Percentiles rank a stretch among this genome's conserved stretches.
phyloP scores from a whole-genome alignment of 306 rosid species.

The Sindora glabra region DNA sequence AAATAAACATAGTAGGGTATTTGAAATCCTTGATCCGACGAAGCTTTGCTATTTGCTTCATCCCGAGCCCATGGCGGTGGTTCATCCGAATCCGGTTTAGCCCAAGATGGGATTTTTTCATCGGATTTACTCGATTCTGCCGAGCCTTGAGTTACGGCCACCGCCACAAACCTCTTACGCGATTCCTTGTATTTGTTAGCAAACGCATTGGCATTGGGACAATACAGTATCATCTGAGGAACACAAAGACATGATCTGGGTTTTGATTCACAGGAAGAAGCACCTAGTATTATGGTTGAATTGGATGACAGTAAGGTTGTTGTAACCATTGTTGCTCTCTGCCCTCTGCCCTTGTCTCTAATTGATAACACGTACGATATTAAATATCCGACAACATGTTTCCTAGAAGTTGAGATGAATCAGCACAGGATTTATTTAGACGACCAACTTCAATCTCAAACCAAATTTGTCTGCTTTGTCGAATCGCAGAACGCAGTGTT shows the following conservation, averaged over 20 bases:
- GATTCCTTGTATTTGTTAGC: neutral
- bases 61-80: conserved; percentile 91
- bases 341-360: too few relatives aligned
- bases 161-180: conserved; percentile 14
- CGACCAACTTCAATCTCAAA: too few relatives aligned
- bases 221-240: neutral
- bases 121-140: conserved; percentile 74
- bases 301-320: neutral
- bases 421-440: too few relatives aligned
- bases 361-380: too few relatives aligned
- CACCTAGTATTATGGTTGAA: neutral
- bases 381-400: too few relatives aligned
- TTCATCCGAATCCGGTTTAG: conserved; percentile 73
- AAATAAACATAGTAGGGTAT: conserved; percentile 65
- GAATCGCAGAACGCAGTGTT: too few relatives aligned
- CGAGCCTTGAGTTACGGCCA: conserved; percentile 66
- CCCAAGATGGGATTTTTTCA: conserved; percentile 79
- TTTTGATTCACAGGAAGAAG: neutral
- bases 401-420: too few relatives aligned
- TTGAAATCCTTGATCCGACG: conserved; percentile 34
- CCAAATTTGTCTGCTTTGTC: too few relatives aligned
- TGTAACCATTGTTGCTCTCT: too few relatives aligned
- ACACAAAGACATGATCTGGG: neutral
- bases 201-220: too few relatives aligned
- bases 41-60: conserved; percentile 30